phyloP scores from a whole-genome alignment of 192 early-diverging fungal species.

The Backusella australiensis region DNA sequence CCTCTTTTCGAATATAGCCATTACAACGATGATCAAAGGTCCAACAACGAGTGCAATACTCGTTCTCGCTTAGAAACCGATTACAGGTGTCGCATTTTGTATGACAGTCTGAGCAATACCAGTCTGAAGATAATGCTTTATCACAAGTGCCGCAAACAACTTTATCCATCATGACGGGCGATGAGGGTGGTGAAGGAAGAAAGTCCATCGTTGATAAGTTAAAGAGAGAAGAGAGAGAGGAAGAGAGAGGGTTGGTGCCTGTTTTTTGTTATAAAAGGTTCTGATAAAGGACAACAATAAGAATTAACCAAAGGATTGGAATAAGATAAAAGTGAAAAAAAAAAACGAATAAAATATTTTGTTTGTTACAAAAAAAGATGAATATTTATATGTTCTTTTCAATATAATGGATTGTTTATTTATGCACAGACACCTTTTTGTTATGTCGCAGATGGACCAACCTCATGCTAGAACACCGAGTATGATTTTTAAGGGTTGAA shows the following conservation, averaged over 20 bases:
- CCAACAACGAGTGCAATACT: conserved; percentile 37
- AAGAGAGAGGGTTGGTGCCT: neutral
- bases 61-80: conserved; percentile 26
- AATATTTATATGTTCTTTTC: neutral
- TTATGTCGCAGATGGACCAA: neutral
- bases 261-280: neutral
- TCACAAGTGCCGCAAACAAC: conserved; percentile 32
- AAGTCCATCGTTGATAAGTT: conserved; percentile 8
- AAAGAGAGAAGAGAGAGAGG: neutral
- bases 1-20: conserved; percentile 1
- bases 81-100: conserved; percentile 32
- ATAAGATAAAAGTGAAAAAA: neutral
- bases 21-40: conserved; percentile 18
- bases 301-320: neutral
- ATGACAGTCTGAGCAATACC: conserved; percentile 37
- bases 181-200: conserved; percentile 21
- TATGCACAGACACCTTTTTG: conserved; percentile 9
- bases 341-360: neutral
- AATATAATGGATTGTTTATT: conserved; percentile 9
- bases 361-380: neutral
- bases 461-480: conserved; percentile 8
- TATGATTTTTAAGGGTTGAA: conserved; percentile 3
- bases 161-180: conserved; percentile 8
- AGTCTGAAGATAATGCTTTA: conserved; percentile 26
- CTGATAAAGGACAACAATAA: neutral